phyloP scores from a whole-genome alignment of 805 yeast species.

The Peterozyma toletana region DNA sequence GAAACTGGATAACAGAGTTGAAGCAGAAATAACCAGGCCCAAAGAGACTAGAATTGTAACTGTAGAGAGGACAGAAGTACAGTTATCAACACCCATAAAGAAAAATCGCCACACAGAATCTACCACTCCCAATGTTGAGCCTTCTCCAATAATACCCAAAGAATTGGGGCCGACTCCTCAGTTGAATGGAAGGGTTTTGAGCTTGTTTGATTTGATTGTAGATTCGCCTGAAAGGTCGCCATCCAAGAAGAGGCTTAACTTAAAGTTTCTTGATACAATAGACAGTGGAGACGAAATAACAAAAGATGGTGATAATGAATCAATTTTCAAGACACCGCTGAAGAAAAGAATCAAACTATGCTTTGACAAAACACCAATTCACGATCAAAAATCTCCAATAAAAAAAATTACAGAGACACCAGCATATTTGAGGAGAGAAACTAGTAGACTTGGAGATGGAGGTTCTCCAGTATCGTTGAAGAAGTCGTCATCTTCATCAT shows the following conservation, averaged over 20 bases:
- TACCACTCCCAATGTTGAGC: conserved; percentile 10
- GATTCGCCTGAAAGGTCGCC: conserved; percentile 7
- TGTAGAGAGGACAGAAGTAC: background rate
- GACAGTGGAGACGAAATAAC: background rate
- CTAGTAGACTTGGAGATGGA: background rate
- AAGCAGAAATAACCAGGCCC: background rate
- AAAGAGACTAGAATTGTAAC: too few species aligned
- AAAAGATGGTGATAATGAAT: conserved; percentile 1
- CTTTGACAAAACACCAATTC: conserved; percentile 4
- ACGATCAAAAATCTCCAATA: conserved; percentile 1
- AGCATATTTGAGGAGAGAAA: conserved; percentile 1
- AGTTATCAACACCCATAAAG: conserved; percentile 3
- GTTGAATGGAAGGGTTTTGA: conserved; percentile 65
- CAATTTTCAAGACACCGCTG: conserved; percentile 21
- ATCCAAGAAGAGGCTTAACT: background rate
- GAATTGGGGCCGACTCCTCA: conserved; percentile 88
- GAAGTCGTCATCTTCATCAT: background rate
- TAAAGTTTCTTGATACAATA: conserved; percentile 3
- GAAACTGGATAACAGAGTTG: conserved; percentile 14
- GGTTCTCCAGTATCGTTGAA: conserved; percentile 1
- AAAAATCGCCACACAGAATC: conserved; percentile 5
- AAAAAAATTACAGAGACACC: conserved; percentile 5
- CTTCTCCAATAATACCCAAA: conserved; percentile 8
- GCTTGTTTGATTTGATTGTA: conserved; percentile 53
- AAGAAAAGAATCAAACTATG: conserved; percentile 1